Evolutionary conservation across 805 yeast species (phyloP).

Genomic region (Hyphopichia homilentoma): DNA sequence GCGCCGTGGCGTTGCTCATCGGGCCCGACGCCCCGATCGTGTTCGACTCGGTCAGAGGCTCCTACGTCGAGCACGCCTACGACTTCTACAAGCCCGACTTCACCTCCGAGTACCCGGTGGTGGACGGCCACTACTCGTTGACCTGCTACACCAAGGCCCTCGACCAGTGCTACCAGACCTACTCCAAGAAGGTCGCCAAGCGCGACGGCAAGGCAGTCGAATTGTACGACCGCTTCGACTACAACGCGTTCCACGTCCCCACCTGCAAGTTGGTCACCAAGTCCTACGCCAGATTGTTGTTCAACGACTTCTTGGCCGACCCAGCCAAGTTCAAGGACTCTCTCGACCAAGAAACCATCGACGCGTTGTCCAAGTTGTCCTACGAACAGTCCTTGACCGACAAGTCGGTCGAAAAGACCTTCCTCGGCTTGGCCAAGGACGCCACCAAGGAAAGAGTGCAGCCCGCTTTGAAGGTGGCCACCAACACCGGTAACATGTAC

Average conservation of each 20-base stretch:
- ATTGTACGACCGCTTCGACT: constrained; percentile 71
- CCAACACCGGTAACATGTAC: constrained; percentile 98
- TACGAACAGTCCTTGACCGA: constrained; percentile 80
- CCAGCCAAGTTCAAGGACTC: constrained; percentile 50
- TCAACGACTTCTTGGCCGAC: constrained; percentile 78
- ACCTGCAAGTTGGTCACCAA: constrained; percentile 93
- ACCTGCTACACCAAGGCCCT: constrained; percentile 92
- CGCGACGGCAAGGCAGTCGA: constrained; percentile 53
- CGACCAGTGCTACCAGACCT: constrained; percentile 79
- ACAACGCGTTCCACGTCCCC: constrained; percentile 96
- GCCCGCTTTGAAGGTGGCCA: constrained; percentile 82
- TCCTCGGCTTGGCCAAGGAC: constrained; percentile 73
- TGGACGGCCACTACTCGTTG: constrained; percentile 95
- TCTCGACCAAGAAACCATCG: constrained; percentile 48
- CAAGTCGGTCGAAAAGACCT: constrained; percentile 78
- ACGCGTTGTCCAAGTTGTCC: constrained; percentile 47
- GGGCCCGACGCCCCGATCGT: constrained; percentile 98
- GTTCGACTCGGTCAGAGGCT: constrained; percentile 83
- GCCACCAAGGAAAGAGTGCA: constrained; percentile 62
- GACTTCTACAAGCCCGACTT: constrained; percentile 98
- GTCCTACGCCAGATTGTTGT: constrained; percentile 87
- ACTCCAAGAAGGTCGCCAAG: constrained; percentile 66
- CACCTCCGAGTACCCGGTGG: constrained; percentile 93
- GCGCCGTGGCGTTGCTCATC: constrained; percentile 88
- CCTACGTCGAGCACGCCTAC: constrained; percentile 94